Base-by-base conservation (phyloP, 2,329 filamentous ascomycete genomes). In the Berkeleyomyces basicola region DNA sequence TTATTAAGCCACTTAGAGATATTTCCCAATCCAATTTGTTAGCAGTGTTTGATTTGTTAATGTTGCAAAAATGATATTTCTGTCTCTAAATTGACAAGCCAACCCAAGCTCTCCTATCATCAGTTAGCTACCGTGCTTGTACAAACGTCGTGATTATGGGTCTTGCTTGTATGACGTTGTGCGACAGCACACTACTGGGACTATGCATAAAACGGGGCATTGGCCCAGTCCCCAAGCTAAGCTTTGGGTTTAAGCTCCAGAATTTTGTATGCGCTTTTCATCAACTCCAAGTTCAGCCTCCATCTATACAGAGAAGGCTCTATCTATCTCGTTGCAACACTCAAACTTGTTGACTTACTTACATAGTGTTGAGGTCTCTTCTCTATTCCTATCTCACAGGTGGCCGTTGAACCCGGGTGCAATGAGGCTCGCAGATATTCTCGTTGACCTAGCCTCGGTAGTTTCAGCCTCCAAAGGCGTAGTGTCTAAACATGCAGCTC, bases 401-500 rank as follows among this genome's bases (percentile, higher is more conserved):
- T 14, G 7, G 51, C 5, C 33, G n/a, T 55, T 36, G 33, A 31
- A 7, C 11, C 33, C 36, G 39, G 4, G 51, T 36, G 39, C n/a
- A 16, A 84, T 84, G 81, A 75, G 80, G 72, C 76, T 83, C 78
- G 81, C 80, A 74, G 85, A 81, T 74, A 82, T 79, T 70, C 75
- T 78, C 66, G 76, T 90, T 70, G 88, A 91, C 75, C 76, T 87
- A 68, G 82, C 84, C 67, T 82, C 84, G 65, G 77, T 91, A 67
- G 78, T 86, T 72, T 83, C 80, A 76, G 87, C 83, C 70, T 85
- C 86, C 59, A 81, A 84, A 65, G 81, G 81, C 42, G 79, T 91
- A 65, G 86, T 85, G 58, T 73, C 78, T 58, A 84, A 80, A 71
- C 83, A 86, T 72, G 70, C 81, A 58, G 81, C 80, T 64, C 74